Evolutionary conservation across 108 stramenopile genomes (phyloP), one percentile per base, ranked within the genome.

Genomic region (Fragilaria crotonensis): DNA sequence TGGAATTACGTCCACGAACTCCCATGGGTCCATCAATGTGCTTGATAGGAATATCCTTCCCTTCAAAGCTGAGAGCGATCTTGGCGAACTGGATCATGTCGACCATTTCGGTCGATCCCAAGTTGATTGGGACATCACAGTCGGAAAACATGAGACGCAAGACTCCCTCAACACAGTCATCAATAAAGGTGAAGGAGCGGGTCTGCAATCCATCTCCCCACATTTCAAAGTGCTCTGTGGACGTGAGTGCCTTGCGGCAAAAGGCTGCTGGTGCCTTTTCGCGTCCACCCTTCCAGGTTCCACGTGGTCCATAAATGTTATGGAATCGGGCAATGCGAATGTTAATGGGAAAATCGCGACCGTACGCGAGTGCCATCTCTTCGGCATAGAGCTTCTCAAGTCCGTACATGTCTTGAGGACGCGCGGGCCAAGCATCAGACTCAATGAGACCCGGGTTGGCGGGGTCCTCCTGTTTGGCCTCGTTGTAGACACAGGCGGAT

Each of bases 211-310:
- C 98, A 67, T 98, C 95, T 26, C 98, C 98, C 91, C 91, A 93
- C 64, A 93, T 86, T 84, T 98, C 98, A 68, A 97, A 96, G 52
- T 96, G 82, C 30, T 78, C 71, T 19, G 73, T 89, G 44, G 92
- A 84, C 30, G 85, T 87, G 47, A 97, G 60, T 64, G 98, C 98
- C 85, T 98, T 98, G 48, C 98, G 87, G 73, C 98, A 98, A 72
- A 98, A 98, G 50, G 98, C 98, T 5, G 98, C 98, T 4, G 98
- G 98, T 19, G 96, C 98, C 84, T 98, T 98, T 78, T 98, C 98
- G 20, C 98, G 86, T 31, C 98, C 98, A 36, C 98, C 98, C 85
- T 95, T 95, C 96, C 96, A 98, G 28, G 98, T 98, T 45, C 98
- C 98, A 27, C 83, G 70, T 0, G 96, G 96, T 32, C 98, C 98